Evolutionary conservation across 176 grass and related monocot genomes (phyloP).

Genomic region (Guadua angustifolia): DNA sequence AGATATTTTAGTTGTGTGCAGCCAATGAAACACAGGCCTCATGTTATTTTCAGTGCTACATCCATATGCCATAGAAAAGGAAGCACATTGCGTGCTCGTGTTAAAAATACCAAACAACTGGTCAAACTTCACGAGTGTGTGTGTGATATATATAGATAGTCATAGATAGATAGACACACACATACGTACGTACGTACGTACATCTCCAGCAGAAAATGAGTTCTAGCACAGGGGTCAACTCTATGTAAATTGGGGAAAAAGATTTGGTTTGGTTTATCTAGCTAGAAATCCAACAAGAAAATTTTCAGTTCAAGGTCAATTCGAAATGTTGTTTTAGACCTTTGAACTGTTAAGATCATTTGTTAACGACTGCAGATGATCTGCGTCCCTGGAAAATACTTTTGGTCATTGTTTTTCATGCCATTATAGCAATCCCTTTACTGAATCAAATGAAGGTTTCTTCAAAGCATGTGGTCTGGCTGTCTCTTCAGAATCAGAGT

Average conservation of each 20-base stretch:
- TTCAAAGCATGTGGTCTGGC: neutral
- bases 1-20: slow-evolving; percentile 23
- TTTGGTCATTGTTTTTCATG: neutral
- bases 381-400: neutral
- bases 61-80: slow-evolving; percentile 4
- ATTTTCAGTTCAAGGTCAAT: neutral
- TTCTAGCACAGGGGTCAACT: slow-evolving; percentile 1
- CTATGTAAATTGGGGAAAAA: neutral
- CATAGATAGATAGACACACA: too few species aligned
- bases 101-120: slow-evolving; percentile 15
- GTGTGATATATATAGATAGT: too few species aligned
- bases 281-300: neutral
- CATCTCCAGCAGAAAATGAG: slow-evolving; percentile 5
- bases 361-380: neutral
- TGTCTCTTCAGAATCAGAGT: neutral
- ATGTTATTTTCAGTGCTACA: slow-evolving; percentile 13
- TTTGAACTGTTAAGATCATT: neutral
- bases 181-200: too few species aligned
- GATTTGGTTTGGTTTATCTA: neutral
- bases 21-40: neutral
- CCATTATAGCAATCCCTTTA: neutral
- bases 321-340: neutral
- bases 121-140: slow-evolving; percentile 20
- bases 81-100: slow-evolving; percentile 21
- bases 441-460: neutral